These are phyloP conservation scores for Phialophora chinensis DNA, from an alignment of 2,329 filamentous ascomycete species.

Conservation along the genomic window DNA sequence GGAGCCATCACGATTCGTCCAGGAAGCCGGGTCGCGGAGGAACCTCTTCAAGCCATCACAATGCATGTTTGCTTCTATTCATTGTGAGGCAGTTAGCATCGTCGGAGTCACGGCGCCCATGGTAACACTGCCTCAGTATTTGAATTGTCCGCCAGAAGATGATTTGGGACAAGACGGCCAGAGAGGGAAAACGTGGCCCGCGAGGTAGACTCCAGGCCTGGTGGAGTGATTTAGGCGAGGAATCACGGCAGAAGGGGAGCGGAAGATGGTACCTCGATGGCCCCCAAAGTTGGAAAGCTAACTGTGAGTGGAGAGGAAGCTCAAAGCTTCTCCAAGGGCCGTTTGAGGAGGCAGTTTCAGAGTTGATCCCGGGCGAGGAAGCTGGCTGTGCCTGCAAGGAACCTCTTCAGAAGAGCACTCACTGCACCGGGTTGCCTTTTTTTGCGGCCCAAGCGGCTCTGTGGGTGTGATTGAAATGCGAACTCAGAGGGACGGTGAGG, in stretches of 20 bases:
- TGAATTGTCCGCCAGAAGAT: conserved; percentile 4
- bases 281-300: neutral
- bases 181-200: conserved; percentile 2
- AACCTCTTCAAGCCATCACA: neutral
- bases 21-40: neutral
- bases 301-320: neutral
- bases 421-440: conserved; percentile 14
- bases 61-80: conserved; percentile 16
- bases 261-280: neutral
- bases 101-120: conserved; percentile 1
- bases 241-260: too few species aligned
- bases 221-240: conserved; percentile 14
- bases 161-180: neutral
- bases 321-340: neutral
- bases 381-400: conserved; percentile 11
- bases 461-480: conserved; percentile 3
- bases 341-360: conserved; percentile 11
- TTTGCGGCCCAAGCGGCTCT: conserved; percentile 12
- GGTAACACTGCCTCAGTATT: conserved; percentile 20
- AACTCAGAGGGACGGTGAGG: neutral
- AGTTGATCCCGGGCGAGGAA: neutral
- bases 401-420: neutral
- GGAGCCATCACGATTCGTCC: neutral
- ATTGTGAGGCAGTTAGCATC: conserved; percentile 18
- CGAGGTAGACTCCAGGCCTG: neutral